A percentile compares a stretch with the other conserved stretches of the same genome.
These are phyloP conservation scores for Acanthamoeba quina DNA, from an alignment of 208 protist genomes.

Conservation along the genomic window DNA sequence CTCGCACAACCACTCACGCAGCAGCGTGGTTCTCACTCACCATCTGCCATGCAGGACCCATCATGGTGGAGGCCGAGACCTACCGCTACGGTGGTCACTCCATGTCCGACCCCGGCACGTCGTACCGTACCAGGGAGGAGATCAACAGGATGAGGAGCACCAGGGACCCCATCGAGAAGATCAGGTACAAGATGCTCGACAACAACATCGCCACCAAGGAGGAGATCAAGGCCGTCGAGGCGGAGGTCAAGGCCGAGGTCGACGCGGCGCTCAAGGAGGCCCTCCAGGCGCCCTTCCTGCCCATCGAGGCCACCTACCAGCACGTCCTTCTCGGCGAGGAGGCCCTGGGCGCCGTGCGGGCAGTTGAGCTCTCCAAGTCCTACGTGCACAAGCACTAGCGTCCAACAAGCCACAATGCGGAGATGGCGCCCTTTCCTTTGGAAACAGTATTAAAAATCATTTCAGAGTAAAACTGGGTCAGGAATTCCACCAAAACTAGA, in stretches of 20 bases:
- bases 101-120: constrained; percentile 98
- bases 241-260: constrained; percentile 94
- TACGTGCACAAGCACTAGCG: constrained; percentile 27
- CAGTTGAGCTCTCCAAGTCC: constrained; percentile 63
- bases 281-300: constrained; percentile 89
- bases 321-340: constrained; percentile 14
- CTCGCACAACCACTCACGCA: not conserved
- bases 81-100: constrained; percentile 96
- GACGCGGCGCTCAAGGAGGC: constrained; percentile 94
- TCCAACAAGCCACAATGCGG: not conserved
- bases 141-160: constrained; percentile 94
- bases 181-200: constrained; percentile 92
- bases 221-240: constrained; percentile 95
- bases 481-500: too few species aligned
- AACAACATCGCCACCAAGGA: constrained; percentile 95
- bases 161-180: constrained; percentile 94
- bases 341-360: constrained; percentile 5
- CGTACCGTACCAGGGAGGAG: constrained; percentile 97
- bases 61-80: constrained; percentile 97
- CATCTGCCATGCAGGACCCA: constrained; percentile 90
- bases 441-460: too few species aligned
- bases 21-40: not conserved
- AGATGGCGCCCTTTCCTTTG: too few species aligned
- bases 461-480: too few species aligned
- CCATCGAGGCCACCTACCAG: constrained; percentile 83